Evolutionary conservation across 2,329 filamentous ascomycete genomes (phyloP), one percentile per base, ranked within the genome.

Genomic region (Penicillium sclerotiorum): DNA sequence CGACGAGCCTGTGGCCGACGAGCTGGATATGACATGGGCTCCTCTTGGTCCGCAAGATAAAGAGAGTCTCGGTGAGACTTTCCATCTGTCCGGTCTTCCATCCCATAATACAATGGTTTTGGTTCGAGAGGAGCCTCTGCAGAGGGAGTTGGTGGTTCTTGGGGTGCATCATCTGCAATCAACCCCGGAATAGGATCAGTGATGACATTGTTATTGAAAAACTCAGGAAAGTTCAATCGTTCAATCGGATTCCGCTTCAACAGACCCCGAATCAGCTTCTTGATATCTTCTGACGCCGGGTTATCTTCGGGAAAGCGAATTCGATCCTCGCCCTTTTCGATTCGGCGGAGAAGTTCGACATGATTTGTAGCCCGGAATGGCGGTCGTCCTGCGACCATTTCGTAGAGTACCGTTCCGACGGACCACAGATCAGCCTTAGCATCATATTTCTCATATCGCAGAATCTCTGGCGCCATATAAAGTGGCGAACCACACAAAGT

Each of bases 381-480:
- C 18, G 94, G 91, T 55, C 84, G 87, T 45, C 92, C 93, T 6
- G 87, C 89, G 53, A 94, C 85, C 92, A 99, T 96, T 74, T 99
- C 94, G 68, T 90, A 96, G 20, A 95, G 76, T 8, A 99, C 94
- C 15, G 94, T 96, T 43, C 94, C 94, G 27, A 96, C 90, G 18
- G 94, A 99, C 94, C 94, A 99, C 27, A 99, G 77, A 74, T 99
- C 94, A 39, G 92, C 93, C 72, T 95, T 95, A 56, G 93, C 90
- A 74, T 96, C 93, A 71, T 99, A 99, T 65, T 93, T 93, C 70
- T 99, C 92, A 64, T 97, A 99, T 52, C 92, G 86, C 55, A 99
- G 78, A 57, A 99, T 99, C 74, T 99, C 94, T 4, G 94, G 94
- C 0, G 94, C 94, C 94, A 99, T 99, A 75, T 99, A 99, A 21